Base-by-base conservation (phyloP, 2,329 filamentous ascomycete genomes). In the Alternaria conjuncta region DNA sequence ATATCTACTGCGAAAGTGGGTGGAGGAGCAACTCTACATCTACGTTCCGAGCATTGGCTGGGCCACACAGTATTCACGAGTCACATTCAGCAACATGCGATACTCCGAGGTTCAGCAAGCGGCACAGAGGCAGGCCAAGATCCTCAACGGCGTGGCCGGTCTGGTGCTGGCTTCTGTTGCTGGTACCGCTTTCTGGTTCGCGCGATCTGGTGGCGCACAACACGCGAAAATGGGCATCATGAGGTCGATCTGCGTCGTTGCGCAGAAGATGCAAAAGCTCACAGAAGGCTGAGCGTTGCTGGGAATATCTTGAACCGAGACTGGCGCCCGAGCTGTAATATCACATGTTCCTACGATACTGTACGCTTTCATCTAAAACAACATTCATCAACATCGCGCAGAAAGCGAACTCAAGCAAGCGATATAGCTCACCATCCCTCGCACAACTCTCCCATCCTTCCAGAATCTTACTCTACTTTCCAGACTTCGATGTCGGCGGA, bases 71-170 rank as follows among this genome's bases (percentile, higher is more conserved):
- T 99, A 99, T 77, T 89, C 92, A 1, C 87, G 95, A 20, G 90
- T 99, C 9, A 97, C 94, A 70, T 99, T 99, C 78, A 93, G 93
- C 63, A 97, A 97, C 74, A 91, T 97, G 81, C 84, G 92, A 20
- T 99, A 99, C 79, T 92, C 92, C 0, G 90, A 96, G 64, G 92
- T 98, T 4, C 86, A 93, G 32, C 84, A 82, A 43, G 87, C 86
- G 68, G 93, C 91, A 60, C 86, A 90, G 59, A 54, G 67, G 50
- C 78, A 80, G 53, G 74, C 77, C 2, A 70, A 64, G 45, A 73
- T 80, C 50, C 59, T 80, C 30, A 76, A 78, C 43, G 65, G 71
- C 5, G 61, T 75, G 5, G 71, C 79, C 8, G 74, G 74, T 2
- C 15, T 78, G 3, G 59, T 65, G 1, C 28, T 73, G 11, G 67